Evolutionary conservation across 2,329 filamentous ascomycete genomes (phyloP).

Genomic region (Pseudocercospora cruenta): DNA sequence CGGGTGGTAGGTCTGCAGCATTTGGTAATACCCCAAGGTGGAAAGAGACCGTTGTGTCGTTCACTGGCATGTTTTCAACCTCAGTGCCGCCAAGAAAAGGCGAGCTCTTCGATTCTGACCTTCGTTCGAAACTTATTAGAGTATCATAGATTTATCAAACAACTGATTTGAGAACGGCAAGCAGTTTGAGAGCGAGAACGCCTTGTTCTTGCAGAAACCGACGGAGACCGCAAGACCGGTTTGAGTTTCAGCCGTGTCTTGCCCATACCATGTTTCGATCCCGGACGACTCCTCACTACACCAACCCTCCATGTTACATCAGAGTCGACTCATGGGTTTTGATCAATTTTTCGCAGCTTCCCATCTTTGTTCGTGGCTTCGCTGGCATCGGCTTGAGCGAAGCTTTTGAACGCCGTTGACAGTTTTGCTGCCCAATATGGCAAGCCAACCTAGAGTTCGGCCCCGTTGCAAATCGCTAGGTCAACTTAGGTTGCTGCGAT

Average conservation of each 20-base stretch:
- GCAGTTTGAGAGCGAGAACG: neutral
- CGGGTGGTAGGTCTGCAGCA: neutral
- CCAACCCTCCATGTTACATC: neutral
- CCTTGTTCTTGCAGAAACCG: neutral
- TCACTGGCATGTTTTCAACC: neutral
- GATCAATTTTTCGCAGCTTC: neutral
- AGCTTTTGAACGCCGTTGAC: neutral
- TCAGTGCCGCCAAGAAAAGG: neutral
- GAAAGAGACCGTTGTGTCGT: neutral
- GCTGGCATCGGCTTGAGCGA: neutral
- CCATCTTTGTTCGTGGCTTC: neutral
- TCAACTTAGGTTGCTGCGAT: neutral
- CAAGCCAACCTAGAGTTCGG: neutral
- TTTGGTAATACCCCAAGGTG: constrained; percentile 1
- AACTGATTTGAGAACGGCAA: neutral
- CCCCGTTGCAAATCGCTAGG: neutral
- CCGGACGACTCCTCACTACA: neutral
- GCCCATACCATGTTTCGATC: neutral
- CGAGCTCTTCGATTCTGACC: neutral
- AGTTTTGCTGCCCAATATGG: neutral
- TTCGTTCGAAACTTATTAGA: neutral
- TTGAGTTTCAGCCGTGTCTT: neutral
- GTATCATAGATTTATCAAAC: neutral
- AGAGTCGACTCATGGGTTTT: neutral
- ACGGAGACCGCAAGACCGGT: neutral